Base-by-base conservation (phyloP, 305 asterid genomes). In the Fraxinus floribunda region DNA sequence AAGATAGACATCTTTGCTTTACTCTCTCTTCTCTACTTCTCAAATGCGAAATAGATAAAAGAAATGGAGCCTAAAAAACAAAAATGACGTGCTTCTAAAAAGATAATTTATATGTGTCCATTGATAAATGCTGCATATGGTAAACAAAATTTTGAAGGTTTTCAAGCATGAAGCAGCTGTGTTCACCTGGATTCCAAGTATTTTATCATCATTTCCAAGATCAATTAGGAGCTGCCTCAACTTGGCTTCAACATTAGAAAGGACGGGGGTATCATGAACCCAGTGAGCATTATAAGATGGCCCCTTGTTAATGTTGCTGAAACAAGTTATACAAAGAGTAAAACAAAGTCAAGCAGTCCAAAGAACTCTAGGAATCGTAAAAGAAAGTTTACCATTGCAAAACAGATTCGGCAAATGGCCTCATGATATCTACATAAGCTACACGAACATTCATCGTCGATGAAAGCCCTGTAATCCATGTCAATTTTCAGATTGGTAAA, bases 381-480 rank as follows among this genome's bases (percentile, higher is more conserved):
- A 84, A 74, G 77, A 83, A 82, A 82, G 80, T 91, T 81, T 88
- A 94, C 99, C 93, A 76, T 85, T 93, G 92, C 84, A 96, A 84
- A 84, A 88, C 95, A 91, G 95, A 96, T 89, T 96, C 98, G 64
- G 99, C 99, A 92, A 94, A 96, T 49, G 99, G 98, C 86, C 98
- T 90, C 98, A 96, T 96, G 85, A 96, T 88, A 83, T 94, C 98
- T 84, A 90, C 84, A 86, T 96, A 96, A 76, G 88, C 92, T 38
- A 96, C 85, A 82, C 98, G 97, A 77, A 90, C 90, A 89, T 92
- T 90, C 99, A 96, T 87, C 30, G 98, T 83, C 20, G 99, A 91
- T 76, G 99, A 96, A 86, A 96, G 98, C 57, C 99, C 99, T 96
- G 95, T 77, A 77, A 83, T 85, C 79, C 84, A 84, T 75, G 87